These are phyloP conservation scores for Odontarrhena argentea DNA, from an alignment of 345 rosid genomes.

Conservation along the genomic window DNA sequence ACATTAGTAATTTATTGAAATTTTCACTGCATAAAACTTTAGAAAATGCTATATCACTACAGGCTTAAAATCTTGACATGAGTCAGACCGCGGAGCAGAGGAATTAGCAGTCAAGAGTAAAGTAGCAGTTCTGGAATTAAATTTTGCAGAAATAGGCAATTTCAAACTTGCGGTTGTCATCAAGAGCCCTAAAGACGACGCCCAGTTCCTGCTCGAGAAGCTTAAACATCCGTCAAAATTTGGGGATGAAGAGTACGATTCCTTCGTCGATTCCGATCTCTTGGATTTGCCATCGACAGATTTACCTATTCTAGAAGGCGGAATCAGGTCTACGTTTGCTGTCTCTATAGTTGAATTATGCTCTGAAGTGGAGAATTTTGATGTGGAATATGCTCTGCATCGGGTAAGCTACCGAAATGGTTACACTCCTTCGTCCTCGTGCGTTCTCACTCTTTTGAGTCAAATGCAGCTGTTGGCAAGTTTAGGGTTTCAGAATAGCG, in stretches of 20 bases:
- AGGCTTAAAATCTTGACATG: too few relatives aligned
- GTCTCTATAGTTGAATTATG: conserved; percentile 43
- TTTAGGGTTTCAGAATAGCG: conserved; percentile 47
- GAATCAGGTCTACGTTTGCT: conserved; percentile 28
- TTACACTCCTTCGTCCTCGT: not conserved
- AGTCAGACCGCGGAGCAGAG: too few relatives aligned
- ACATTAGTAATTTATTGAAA: too few relatives aligned
- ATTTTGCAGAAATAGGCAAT: conserved; percentile 29
- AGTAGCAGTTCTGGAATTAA: not conserved
- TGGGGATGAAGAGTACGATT: conserved; percentile 65
- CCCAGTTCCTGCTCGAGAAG: conserved; percentile 56
- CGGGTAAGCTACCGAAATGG: conserved; percentile 41
- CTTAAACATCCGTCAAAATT: conserved; percentile 63
- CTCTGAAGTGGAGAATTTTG: conserved; percentile 46
- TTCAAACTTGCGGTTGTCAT: conserved; percentile 61
- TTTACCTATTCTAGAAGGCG: conserved; percentile 38
- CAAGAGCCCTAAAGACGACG: conserved; percentile 38
- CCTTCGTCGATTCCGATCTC: conserved; percentile 68
- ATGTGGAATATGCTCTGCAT: conserved; percentile 48
- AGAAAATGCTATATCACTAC: too few relatives aligned
- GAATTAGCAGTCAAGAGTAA: not conserved
- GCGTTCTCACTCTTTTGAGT: not conserved
- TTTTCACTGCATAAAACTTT: too few relatives aligned
- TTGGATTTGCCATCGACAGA: conserved; percentile 79
- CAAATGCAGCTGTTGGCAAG: conserved; percentile 57